Evolutionary conservation across 306 rosid genomes (phyloP), one percentile per base, ranked within the genome.

Genomic region (Alnus rubra): DNA sequence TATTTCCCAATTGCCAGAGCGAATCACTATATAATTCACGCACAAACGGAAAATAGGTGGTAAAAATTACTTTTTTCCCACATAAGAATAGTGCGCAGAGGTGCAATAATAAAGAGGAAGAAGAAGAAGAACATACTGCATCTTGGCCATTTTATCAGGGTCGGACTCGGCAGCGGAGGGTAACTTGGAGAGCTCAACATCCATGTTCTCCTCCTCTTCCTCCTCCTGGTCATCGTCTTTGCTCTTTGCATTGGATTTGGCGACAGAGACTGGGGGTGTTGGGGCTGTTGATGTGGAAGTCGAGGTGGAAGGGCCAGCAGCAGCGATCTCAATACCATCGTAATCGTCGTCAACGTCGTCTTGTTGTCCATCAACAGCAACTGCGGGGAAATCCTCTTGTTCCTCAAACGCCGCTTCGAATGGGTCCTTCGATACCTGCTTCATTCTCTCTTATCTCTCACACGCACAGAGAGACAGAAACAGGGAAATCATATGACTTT

Each of bases 321-420:
- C 35, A 19, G 37, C 62, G 7, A 30, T 5, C 16, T 73, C 48
- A 35, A 50, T 30, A 14, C 71, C 72, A 50, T 79, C 82, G 13
- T 79, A 58, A 6, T 56, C 78, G 4, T 80, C 83, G 16, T 82
- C 86, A 8, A 49, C 77, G n/a, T 80, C 89, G 56, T 80, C 76
- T 71, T 83, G 81, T 35, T 16, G 82, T 35, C 23, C 37, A 71
- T 49, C 73, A 51, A 13, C 42, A 2, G 73, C 68, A 47, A 23
- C 71, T 1, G 54, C 79, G 55, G 94, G 90, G 0, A 94, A 94
- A 63, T 94, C 92, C 44, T 91, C 90, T 73, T 89, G 88, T 82
- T 87, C 97, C 85, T 87, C 97, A 55, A 91, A 92, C 23, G 97
- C 97, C 12, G 97, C 98, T 85, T 95, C 98, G n/a, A 95, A 95